Conservation (phyloP, 2,329 filamentous ascomycete species). For the Diaporthe australafricana region DNA sequence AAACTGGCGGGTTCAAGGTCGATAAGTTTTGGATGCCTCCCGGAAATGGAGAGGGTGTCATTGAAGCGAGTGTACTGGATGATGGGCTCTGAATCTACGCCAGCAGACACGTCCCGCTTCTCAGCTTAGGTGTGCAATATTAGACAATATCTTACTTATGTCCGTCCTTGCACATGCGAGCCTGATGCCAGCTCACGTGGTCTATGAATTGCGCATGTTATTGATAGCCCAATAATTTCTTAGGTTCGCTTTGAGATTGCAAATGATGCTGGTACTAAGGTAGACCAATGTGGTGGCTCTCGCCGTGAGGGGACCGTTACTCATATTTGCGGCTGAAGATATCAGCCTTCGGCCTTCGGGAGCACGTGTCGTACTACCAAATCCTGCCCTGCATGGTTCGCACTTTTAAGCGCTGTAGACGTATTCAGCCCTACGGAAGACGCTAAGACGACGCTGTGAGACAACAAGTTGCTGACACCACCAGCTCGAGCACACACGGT, state of each 20-base stretch:
- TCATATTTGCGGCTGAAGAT: no score
- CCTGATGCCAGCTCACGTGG: neutral
- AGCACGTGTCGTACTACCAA: neutral
- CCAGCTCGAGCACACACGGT: neutral
- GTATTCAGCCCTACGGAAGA: neutral
- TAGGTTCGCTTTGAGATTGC: no score
- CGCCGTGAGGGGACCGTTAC: no score
- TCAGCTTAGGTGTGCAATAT: neutral
- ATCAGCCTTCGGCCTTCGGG: neutral
- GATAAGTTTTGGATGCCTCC: slow-evolving; percentile 1
- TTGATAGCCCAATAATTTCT: no score
- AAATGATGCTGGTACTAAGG: no score
- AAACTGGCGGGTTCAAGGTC: slow-evolving; percentile 1
- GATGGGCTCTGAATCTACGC: neutral
- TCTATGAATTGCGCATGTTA: neutral
- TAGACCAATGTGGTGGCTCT: no score
- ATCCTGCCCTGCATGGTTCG: neutral
- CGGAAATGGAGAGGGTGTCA: slow-evolving; percentile 5
- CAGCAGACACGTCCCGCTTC: no score
- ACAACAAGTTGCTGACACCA: neutral
- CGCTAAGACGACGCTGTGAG: neutral
- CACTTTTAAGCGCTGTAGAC: neutral
- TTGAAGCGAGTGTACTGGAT: neutral
- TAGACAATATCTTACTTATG: neutral
- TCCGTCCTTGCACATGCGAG: neutral